A percentile compares a stretch with the other conserved stretches of the same genome.
phyloP scores from a whole-genome alignment of 1,284 basidiomycete species.

The Moesziomyces parantarcticus region DNA sequence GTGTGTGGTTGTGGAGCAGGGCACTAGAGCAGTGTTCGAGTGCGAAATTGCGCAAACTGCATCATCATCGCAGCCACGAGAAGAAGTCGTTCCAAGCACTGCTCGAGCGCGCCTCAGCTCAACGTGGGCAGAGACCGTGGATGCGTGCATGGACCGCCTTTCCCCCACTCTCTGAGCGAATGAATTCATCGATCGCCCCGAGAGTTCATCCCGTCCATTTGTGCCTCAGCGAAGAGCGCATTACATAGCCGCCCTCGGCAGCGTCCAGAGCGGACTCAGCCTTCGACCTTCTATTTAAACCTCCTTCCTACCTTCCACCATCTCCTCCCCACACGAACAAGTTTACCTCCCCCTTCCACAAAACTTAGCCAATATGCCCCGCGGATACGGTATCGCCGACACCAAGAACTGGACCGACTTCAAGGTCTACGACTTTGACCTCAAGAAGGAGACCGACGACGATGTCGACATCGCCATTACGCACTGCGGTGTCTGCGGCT shows the following conservation, averaged over 20 bases:
- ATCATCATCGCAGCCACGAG: slow-evolving; percentile 13
- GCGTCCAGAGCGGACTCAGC: too few species aligned
- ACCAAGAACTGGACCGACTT: slow-evolving; percentile 66
- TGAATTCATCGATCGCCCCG: slow-evolving; percentile 20
- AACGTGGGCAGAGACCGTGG: slow-evolving; percentile 26
- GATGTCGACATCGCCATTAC: slow-evolving; percentile 64
- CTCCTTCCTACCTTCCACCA: background rate
- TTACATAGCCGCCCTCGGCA: slow-evolving; percentile 13
- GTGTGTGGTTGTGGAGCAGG: slow-evolving; percentile 17
- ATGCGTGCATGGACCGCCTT: too few species aligned
- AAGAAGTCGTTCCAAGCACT: background rate
- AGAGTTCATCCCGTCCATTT: background rate
- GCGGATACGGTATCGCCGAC: slow-evolving; percentile 65
- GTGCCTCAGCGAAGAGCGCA: background rate
- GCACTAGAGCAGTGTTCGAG: slow-evolving; percentile 22
- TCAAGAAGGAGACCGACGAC: slow-evolving; percentile 62
- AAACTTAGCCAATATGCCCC: slow-evolving; percentile 27
- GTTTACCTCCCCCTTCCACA: background rate
- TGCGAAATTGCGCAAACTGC: slow-evolving; percentile 14
- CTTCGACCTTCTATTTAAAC: background rate
- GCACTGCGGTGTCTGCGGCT: slow-evolving; percentile 64
- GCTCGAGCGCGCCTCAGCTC: slow-evolving; percentile 4
- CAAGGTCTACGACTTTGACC: slow-evolving; percentile 65
- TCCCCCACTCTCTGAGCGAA: background rate
- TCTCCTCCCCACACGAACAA: background rate